Evolutionary conservation across 495 filamentous ascomycete genomes (phyloP), one percentile per base, ranked within the genome.

Genomic region (Penicillium maclennaniae): DNA sequence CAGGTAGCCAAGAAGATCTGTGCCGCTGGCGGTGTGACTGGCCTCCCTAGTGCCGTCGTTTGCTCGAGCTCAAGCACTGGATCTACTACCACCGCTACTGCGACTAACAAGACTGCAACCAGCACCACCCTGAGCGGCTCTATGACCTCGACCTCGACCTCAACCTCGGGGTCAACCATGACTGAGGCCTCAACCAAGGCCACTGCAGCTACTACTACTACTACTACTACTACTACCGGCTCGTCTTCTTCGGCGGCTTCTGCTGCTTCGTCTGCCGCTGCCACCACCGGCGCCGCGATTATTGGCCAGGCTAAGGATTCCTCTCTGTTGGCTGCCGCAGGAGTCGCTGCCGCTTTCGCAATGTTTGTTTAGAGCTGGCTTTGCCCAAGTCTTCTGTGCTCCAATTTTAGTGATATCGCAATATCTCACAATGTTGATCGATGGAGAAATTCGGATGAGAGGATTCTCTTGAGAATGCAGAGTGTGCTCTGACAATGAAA

Each of bases 1-100:
- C 55, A 79, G 20, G 76, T 75, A 44, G 77, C 80, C 37, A 56
- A 70, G 41, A 47, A 68, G 1, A 65, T 86, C 53, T 87, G 84
- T 60, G 61, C 60, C 7, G 47, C 55, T 20, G 68, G 66, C 38
- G 74, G 75, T 6, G 63, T 79, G 31, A 71, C 61, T 17, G 59
- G 70, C 45, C 56, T 81, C 5, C 75, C 75, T 51, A 51, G 45
- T 45, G 43, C 62, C 42, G 66, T 73, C 19, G 60, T 47, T 39
- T 76, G 74, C 53, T 51, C 73, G 1, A 62, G 53, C 37, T 44
- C 56, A 46, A 56, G 65, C n/a, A 49, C 51, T 27, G 55, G 61
- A 27, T 61, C 59, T 43, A 58, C 52, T 16, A 56, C 51, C 15
- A 41, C 54, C 8, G 54, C 34, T 43, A 61, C 61, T 20, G 37